Evolutionary conservation across 192 early-diverging fungal genomes (phyloP).

Genomic region (Coemansia sp.): DNA sequence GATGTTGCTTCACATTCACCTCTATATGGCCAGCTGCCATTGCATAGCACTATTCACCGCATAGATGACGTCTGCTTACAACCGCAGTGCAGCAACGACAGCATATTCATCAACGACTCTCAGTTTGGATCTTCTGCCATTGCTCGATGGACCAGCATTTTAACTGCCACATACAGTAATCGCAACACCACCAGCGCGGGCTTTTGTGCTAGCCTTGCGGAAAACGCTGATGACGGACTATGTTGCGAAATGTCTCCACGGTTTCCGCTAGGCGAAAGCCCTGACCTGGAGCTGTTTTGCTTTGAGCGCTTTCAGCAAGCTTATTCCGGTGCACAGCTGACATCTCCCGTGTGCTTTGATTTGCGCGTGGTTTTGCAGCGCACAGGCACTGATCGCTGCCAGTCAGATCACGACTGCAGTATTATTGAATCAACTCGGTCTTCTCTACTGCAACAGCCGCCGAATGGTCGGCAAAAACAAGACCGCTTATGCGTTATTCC

Average conservation of each 20-base stretch:
- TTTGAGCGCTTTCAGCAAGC: constrained; percentile 18
- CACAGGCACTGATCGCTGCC: constrained; percentile 13
- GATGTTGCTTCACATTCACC: constrained; percentile 25
- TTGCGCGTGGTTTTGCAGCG: constrained; percentile 22
- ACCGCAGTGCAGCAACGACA: neutral
- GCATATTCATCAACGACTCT: neutral
- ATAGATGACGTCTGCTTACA: constrained; percentile 32
- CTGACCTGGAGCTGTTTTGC: constrained; percentile 36
- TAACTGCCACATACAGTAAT: constrained; percentile 22
- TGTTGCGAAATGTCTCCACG: constrained; percentile 44
- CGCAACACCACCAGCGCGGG: constrained; percentile 15
- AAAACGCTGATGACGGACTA: constrained; percentile 40
- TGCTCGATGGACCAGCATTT: constrained; percentile 27
- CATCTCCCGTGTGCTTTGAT: constrained; percentile 30
- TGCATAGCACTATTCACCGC: constrained; percentile 21
- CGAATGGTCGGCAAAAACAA: neutral
- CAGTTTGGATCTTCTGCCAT: constrained; percentile 13
- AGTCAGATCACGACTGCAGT: constrained; percentile 18
- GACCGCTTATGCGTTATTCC: constrained; percentile 24
- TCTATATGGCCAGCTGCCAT: constrained; percentile 21
- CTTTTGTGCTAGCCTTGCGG: constrained; percentile 17
- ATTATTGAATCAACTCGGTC: neutral
- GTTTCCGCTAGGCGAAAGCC: constrained; percentile 45
- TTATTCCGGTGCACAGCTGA: neutral
- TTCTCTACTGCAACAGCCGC: neutral